phyloP scores from a whole-genome alignment of 2,329 filamentous ascomycete species.

The Aspergillus sp. region DNA sequence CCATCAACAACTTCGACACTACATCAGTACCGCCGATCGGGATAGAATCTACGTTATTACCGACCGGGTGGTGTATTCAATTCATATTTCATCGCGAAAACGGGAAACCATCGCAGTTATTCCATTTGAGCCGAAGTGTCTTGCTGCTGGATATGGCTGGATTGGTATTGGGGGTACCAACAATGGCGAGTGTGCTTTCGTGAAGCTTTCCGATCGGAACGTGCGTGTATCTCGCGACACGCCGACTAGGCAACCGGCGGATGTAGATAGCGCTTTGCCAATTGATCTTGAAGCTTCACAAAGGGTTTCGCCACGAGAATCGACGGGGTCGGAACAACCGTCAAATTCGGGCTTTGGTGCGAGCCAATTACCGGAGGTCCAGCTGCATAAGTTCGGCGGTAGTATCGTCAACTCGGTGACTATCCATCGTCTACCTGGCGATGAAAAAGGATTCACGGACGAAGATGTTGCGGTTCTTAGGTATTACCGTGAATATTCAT shows the following conservation, averaged over 20 bases:
- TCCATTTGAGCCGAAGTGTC: slow-evolving; percentile 74
- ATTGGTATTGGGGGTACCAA: slow-evolving; percentile 84
- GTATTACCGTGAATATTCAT: slow-evolving; percentile 34
- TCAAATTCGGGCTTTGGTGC: slow-evolving; percentile 18
- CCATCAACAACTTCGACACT: slow-evolving; percentile 68
- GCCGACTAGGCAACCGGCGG: slow-evolving; percentile 37
- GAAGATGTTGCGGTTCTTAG: slow-evolving; percentile 57
- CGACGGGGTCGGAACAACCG: slow-evolving; percentile 17
- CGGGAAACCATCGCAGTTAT: slow-evolving; percentile 71
- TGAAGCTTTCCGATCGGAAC: slow-evolving; percentile 56
- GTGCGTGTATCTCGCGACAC: slow-evolving; percentile 39
- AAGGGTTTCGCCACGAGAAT: slow-evolving; percentile 25
- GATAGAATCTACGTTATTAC: slow-evolving; percentile 83
- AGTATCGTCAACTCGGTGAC: slow-evolving; percentile 68
- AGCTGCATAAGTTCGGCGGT: slow-evolving; percentile 60
- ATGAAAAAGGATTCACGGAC: slow-evolving; percentile 45
- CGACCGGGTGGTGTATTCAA: slow-evolving; percentile 69
- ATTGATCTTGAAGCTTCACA: slow-evolving; percentile 44
- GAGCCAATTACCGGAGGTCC: slow-evolving; percentile 44
- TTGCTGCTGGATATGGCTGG: slow-evolving; percentile 84
- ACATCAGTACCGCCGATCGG: slow-evolving; percentile 76
- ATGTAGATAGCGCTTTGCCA: slow-evolving; percentile 59
- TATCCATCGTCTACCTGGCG: slow-evolving; percentile 56
- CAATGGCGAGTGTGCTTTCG: slow-evolving; percentile 80
- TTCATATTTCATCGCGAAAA: slow-evolving; percentile 68